phyloP scores from a whole-genome alignment of 164 flowering plant species.

The Umbilicus rupestris region DNA sequence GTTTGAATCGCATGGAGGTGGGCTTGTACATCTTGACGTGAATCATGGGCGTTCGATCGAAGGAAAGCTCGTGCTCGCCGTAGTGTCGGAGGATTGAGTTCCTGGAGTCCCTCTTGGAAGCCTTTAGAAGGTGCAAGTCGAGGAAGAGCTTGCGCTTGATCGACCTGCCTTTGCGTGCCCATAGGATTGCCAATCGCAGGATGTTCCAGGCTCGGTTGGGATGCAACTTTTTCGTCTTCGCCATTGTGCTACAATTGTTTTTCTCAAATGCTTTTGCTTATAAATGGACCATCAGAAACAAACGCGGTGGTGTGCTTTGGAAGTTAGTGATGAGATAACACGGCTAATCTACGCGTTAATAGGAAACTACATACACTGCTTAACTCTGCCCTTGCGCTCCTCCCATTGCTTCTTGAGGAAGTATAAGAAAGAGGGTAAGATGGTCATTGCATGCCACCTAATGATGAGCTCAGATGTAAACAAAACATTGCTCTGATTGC shows the following conservation, averaged over 20 bases:
- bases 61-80: conserved; percentile 67
- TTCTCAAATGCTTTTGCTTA: not conserved
- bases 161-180: conserved; percentile 70
- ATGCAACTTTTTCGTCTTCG: conserved; percentile 20
- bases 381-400: too few species aligned
- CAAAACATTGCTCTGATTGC: too few species aligned
- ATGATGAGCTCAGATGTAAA: too few species aligned
- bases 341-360: not conserved
- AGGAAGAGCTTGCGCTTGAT: conserved; percentile 36
- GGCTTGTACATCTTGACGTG: conserved; percentile 50
- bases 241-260: too few species aligned
- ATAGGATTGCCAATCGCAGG: conserved; percentile 51
- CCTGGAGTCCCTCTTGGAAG: conserved; percentile 16
- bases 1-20: conserved; percentile 41
- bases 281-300: not conserved
- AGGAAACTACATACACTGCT: too few species aligned
- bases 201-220: conserved; percentile 56
- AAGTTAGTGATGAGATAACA: conserved; percentile 2
- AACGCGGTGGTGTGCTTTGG: conserved; percentile 2
- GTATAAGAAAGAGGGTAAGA: too few species aligned
- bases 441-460: too few species aligned
- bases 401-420: too few species aligned
- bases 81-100: conserved; percentile 19
- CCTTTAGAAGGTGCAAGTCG: conserved; percentile 44
- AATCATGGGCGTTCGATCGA: conserved; percentile 66